Conservation (phyloP, 2,329 filamentous ascomycete genomes). For the Chaetoscypha palmicola region DNA sequence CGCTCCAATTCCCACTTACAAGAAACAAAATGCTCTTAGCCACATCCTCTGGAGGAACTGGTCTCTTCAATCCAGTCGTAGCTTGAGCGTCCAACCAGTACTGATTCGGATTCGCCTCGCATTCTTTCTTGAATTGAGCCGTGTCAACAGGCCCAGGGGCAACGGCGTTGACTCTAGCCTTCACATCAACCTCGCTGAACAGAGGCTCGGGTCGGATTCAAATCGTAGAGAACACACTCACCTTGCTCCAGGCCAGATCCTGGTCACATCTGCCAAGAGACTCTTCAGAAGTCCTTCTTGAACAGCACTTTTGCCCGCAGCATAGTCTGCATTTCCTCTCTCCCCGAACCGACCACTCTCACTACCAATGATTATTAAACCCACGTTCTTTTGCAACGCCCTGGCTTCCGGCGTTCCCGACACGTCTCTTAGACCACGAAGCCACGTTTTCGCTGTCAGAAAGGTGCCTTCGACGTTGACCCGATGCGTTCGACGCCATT, state of each 20-base stretch:
- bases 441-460: constrained; percentile 37
- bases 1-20: constrained; percentile 40
- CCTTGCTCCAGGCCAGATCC: constrained; percentile 29
- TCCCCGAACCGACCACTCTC: constrained; percentile 40
- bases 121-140: constrained; percentile 36
- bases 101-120: constrained; percentile 33
- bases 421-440: constrained; percentile 31
- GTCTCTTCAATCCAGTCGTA: constrained; percentile 35
- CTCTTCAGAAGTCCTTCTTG: constrained; percentile 37
- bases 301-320: constrained; percentile 39
- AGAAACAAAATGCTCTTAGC: constrained; percentile 39
- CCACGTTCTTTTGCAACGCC: constrained; percentile 31
- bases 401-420: constrained; percentile 13
- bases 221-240: constrained; percentile 4
- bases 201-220: neutral
- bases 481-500: constrained; percentile 35
- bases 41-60: constrained; percentile 35
- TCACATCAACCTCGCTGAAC: neutral
- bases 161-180: constrained; percentile 37
- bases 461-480: constrained; percentile 40
- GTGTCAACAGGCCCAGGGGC: constrained; percentile 41
- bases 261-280: constrained; percentile 35
- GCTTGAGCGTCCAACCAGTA: constrained; percentile 37
- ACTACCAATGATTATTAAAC: constrained; percentile 38
- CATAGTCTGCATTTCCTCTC: constrained; percentile 37